These are phyloP conservation scores for Skeletonema costatum DNA, from an alignment of 108 stramenopile genomes.

Conservation along the genomic window DNA sequence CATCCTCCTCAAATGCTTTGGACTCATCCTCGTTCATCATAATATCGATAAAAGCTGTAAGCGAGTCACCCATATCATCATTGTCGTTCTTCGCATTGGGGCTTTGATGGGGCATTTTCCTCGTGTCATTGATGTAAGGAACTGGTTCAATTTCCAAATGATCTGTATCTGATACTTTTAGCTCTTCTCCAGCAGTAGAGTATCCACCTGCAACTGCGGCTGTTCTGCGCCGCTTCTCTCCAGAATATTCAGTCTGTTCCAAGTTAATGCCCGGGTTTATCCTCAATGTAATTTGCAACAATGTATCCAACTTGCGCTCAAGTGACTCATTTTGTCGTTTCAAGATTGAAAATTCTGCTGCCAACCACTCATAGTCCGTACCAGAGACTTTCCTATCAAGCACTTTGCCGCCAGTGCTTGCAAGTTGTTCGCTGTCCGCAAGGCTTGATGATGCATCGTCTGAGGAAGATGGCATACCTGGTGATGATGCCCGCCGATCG, in stretches of 20 bases:
- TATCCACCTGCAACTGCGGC: background rate
- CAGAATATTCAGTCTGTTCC: background rate
- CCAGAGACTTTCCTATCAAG: background rate
- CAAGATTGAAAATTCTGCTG: conserved; percentile 23
- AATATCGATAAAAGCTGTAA: conserved; percentile 26
- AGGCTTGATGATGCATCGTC: conserved; percentile 17
- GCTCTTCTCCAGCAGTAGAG: background rate
- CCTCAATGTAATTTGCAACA: conserved; percentile 17
- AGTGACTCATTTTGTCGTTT: conserved; percentile 27
- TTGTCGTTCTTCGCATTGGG: background rate
- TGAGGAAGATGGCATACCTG: conserved; percentile 9
- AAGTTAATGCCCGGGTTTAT: background rate
- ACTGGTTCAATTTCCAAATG: conserved; percentile 13
- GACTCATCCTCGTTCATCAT: conserved; percentile 17
- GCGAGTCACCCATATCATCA: conserved; percentile 1
- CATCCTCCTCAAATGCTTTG: background rate
- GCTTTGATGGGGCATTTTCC: background rate
- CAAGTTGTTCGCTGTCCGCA: background rate
- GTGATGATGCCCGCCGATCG: conserved; percentile 11
- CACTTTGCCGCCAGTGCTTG: background rate
- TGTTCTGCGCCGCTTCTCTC: conserved; percentile 16
- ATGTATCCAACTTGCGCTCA: conserved; percentile 12
- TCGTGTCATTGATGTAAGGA: background rate
- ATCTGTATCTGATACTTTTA: background rate
- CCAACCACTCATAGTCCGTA: conserved; percentile 21